Percentiles rank a stretch among this genome's conserved stretches.
Conservation (phyloP, 768 basidiomycete species). For the Agrocybe pediades region DNA sequence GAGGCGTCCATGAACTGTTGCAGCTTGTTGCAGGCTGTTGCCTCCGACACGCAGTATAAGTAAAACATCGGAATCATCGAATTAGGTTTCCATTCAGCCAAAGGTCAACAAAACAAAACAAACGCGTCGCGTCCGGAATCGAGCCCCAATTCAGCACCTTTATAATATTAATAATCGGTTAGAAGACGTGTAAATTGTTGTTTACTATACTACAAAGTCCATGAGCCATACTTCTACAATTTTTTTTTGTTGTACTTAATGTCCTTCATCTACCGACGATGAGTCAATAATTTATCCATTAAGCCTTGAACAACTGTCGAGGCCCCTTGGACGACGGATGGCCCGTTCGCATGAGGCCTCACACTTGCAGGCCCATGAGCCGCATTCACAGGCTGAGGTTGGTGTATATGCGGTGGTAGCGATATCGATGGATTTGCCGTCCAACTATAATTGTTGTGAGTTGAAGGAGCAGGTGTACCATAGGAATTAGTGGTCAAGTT, state of each 20-base stretch:
- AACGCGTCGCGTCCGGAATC: not conserved
- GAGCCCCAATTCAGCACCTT: not conserved
- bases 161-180: too few species aligned
- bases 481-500: not conserved
- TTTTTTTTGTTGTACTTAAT: not conserved
- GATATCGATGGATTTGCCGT: conserved; percentile 9
- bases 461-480: not conserved
- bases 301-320: conserved; percentile 24
- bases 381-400: conserved; percentile 14
- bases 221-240: too few species aligned
- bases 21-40: too few species aligned
- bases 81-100: not conserved
- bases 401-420: conserved; percentile 11
- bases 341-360: conserved; percentile 8
- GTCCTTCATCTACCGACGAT: conserved; percentile 6
- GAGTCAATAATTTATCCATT: conserved; percentile 20
- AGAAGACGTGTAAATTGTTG: too few species aligned
- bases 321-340: conserved; percentile 16
- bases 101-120: not conserved
- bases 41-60: too few species aligned
- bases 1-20: not conserved
- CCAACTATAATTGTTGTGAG: conserved; percentile 6
- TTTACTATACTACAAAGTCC: too few species aligned
- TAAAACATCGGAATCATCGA: not conserved
- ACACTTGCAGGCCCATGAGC: conserved; percentile 2